phyloP scores from a whole-genome alignment of 108 stramenopile genomes.

The Schizochytrium sp. region DNA sequence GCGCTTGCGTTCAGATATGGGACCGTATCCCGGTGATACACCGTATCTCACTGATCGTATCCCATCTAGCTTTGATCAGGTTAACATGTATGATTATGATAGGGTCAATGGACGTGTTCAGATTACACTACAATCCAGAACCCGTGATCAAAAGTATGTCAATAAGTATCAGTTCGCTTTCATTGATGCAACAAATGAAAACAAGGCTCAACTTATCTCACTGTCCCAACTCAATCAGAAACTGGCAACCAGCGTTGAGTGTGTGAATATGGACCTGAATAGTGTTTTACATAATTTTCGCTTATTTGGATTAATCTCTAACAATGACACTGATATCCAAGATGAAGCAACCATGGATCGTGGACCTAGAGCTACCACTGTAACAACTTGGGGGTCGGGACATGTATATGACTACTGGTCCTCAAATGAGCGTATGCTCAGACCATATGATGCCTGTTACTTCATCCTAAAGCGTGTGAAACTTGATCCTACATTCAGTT shows the following conservation, averaged over 20 bases:
- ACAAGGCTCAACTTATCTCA: neutral
- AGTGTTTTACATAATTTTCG: neutral
- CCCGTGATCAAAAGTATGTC: neutral
- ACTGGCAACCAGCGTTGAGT: neutral
- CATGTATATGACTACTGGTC: neutral
- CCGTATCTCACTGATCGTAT: neutral
- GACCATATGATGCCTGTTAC: neutral
- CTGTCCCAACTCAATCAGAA: neutral
- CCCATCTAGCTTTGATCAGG: neutral
- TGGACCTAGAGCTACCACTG: neutral
- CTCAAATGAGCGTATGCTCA: neutral
- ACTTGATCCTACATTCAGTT: neutral
- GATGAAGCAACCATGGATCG: neutral
- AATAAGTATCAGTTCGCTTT: neutral
- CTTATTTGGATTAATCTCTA: neutral
- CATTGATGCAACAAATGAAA: neutral
- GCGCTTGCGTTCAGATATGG: neutral
- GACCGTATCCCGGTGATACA: neutral
- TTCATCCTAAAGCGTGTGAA: neutral
- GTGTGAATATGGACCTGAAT: neutral
- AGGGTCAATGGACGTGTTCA: constrained; percentile 3
- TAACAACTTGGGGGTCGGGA: neutral
- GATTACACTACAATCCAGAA: neutral
- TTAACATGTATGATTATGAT: neutral
- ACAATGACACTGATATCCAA: neutral